Conservation (phyloP, 1,284 basidiomycete species). For the Thecaphora thlaspeos region DNA sequence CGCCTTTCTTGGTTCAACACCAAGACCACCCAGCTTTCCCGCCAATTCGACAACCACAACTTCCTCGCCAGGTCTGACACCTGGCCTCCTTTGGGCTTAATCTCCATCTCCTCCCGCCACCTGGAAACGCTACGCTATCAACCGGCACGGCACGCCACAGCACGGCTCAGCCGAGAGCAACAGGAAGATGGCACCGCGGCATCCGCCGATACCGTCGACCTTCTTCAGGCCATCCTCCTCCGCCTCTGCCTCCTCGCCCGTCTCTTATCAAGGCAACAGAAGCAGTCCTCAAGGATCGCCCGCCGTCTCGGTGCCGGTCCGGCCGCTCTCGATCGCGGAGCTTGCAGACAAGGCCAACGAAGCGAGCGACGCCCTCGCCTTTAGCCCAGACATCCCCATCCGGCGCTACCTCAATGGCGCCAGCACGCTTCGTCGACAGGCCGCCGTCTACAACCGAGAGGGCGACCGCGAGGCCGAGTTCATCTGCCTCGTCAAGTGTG, state of each 20-base stretch:
- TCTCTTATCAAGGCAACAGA: not conserved
- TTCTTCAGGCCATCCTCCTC: conserved; percentile 4
- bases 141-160: no score
- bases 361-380: conserved; percentile 2
- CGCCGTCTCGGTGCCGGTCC: not conserved
- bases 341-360: conserved; percentile 4
- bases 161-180: no score
- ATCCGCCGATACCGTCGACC: not conserved
- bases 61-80: no score
- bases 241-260: not conserved
- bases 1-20: no score
- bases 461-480: conserved; percentile 1
- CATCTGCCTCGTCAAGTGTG: conserved; percentile 25
- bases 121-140: no score
- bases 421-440: conserved; percentile 6
- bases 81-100: no score
- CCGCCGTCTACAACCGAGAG: conserved; percentile 8
- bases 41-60: no score
- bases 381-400: conserved; percentile 6
- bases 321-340: conserved; percentile 2
- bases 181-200: not conserved
- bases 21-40: no score
- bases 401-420: conserved; percentile 10
- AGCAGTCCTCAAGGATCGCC: not conserved
- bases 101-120: no score